These are phyloP conservation scores for Rickenella mellea DNA, from an alignment of 768 basidiomycete species.

Conservation along the genomic window DNA sequence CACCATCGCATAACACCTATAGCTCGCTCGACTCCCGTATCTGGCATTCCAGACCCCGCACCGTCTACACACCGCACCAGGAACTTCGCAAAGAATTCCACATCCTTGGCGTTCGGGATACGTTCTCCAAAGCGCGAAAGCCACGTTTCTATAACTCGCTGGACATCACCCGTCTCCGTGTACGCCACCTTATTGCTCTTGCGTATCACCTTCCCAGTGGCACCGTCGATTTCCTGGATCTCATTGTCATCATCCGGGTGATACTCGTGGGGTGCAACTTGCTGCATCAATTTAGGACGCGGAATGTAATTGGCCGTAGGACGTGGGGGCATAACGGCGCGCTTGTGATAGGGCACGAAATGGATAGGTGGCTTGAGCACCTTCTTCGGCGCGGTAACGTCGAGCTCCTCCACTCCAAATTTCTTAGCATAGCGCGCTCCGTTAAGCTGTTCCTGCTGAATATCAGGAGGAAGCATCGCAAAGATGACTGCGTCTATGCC, in stretches of 20 bases:
- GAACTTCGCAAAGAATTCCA: slow-evolving; percentile 67
- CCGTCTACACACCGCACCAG: slow-evolving; percentile 59
- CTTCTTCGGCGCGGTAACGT: slow-evolving; percentile 28
- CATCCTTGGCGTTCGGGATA: slow-evolving; percentile 65
- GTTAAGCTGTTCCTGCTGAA: slow-evolving; percentile 72
- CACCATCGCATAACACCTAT: slow-evolving; percentile 75
- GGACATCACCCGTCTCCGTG: slow-evolving; percentile 62
- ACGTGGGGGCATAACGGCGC: slow-evolving; percentile 45
- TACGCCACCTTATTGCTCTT: slow-evolving; percentile 48
- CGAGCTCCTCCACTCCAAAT: slow-evolving; percentile 17
- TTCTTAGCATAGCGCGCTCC: slow-evolving; percentile 41
- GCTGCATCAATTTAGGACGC: too few species aligned
- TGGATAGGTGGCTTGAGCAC: slow-evolving; percentile 2
- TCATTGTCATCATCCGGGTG: slow-evolving; percentile 1
- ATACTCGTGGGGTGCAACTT: slow-evolving; percentile 1
- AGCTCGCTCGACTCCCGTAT: slow-evolving; percentile 62
- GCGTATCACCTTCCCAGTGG: slow-evolving; percentile 5
- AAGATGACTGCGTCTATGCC: slow-evolving; percentile 73
- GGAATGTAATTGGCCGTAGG: too few species aligned
- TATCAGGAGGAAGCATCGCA: slow-evolving; percentile 44
- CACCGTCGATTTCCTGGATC: slow-evolving; percentile 9
- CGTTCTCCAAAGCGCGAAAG: slow-evolving; percentile 49
- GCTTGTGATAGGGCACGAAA: slow-evolving; percentile 10
- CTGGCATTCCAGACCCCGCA: slow-evolving; percentile 38
- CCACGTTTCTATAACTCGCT: slow-evolving; percentile 67